Base-by-base conservation (phyloP, 202 grass and related monocot species). In the Musa balbisiana region DNA sequence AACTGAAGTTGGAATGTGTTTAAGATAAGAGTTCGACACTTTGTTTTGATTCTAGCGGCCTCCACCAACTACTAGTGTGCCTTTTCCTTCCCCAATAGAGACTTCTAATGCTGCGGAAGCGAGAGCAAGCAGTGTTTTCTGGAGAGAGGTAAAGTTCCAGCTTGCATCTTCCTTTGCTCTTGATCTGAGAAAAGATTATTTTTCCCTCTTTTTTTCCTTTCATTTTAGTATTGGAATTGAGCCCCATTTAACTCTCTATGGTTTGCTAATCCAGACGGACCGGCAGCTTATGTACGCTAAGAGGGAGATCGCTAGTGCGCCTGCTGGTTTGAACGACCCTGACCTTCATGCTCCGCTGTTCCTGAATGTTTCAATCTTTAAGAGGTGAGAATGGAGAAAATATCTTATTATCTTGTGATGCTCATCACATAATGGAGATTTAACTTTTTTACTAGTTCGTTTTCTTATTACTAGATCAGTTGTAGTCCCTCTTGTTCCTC, bases 231-330 rank as follows among this genome's bases (percentile, higher is more conserved):
- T 43, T 43, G 33, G 33, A 43, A 43, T 43, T 6, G 33, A 43
- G 33, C 33, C 33, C 33, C 33, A 6, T 43, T 43, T 43, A 43
- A 43, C 33, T 43, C 4, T 43, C 33, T 43, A 43, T 43, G 33
- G 4, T 43, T 43, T 43, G 33, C 33, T 43, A 43, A 43, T 43
- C 33, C 33, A 43, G 33, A 83, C 87, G 73, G 92, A 90, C 77
- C 59, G 83, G 81, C 90, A 97, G 60, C 88, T 97, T 87, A 27
- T 84, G 52, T 91, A 90, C 83, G 86, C 81, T 27, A 93, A 89
- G 73, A 92, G 82, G 84, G 86, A 91, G 71, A 83, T 97, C 72
- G 67, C 22, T 2, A 68, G 62, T 69, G 84, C 82, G 12, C 81
- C 90, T 67, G 14, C 86, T 82, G 27, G 76, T 51, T 75, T 63